Evolutionary conservation across 2,329 filamentous ascomycete genomes (phyloP), one percentile per base, ranked within the genome.

Genomic region (Monilinia polystroma): DNA sequence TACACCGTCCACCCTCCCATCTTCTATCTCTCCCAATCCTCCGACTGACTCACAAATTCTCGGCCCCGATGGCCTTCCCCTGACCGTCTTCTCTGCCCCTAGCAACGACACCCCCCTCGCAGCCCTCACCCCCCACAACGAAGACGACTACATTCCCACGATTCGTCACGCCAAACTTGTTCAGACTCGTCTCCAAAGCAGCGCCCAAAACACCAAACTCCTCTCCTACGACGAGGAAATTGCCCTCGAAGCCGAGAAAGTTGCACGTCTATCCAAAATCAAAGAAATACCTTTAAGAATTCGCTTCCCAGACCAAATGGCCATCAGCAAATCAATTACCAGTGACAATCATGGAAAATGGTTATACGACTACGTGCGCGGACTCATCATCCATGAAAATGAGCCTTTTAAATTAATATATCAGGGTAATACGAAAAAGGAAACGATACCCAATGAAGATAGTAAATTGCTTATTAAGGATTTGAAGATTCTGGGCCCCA

Each of bases 301-400:
- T 59, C 90, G 93, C 35, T 93, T 97, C 72, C 94, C 94, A 0
- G 93, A 98, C 76, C 91, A 66, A 60, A 93, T 72, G 90, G 88
- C 67, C 87, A 89, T 64, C 86, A 93, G 43, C 86, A 92, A 63
- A 89, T 89, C 79, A 84, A 83, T 96, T 71, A 84, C 82, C 1
- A 86, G 87, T 26, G 77, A 81, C 1, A 64, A 92, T 90, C 0
- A 90, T 89, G 1, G 82, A 84, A 3, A 84, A 85, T 62, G 58
- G 58, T 81, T 99, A 1, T 92, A 98, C 78, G 80, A 82, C 18
- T 92, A 90, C 70, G 91, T 97, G 23, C 83, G 87, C 63, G 82
- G 81, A 54, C 87, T 94, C 69, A 88, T 99, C 77, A 84, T 87
- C 1, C 78, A 86, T 66, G 81, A 83, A 8, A 78, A 81, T 2